Evolutionary conservation across 2,329 filamentous ascomycete genomes (phyloP).

Genomic region (Magnaporthales sp.): DNA sequence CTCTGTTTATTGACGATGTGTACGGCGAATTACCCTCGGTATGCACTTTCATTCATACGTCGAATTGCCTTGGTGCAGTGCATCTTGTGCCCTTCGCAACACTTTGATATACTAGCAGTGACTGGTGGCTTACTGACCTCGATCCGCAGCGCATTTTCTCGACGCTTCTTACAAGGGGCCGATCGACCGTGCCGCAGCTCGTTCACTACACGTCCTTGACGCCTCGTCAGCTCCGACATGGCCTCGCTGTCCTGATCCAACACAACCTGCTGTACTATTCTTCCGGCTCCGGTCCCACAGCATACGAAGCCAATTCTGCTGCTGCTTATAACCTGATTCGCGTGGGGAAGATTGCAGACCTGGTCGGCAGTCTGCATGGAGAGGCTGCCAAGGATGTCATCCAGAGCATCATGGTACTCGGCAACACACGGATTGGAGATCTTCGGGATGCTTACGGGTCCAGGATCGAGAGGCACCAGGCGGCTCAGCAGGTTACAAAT

Average conservation of each 20-base stretch:
- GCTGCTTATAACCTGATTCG: conserved; percentile 77
- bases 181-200: conserved; percentile 63
- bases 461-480: conserved; percentile 19
- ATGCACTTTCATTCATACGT: conserved; percentile 26
- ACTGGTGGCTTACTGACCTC: neutral
- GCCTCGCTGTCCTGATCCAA: conserved; percentile 76
- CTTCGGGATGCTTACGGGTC: conserved; percentile 53
- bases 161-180: conserved; percentile 68
- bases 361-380: conserved; percentile 67
- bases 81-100: neutral
- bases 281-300: conserved; percentile 28
- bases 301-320: conserved; percentile 76
- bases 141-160: conserved; percentile 68
- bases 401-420: conserved; percentile 65
- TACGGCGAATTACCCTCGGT: conserved; percentile 91
- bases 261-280: conserved; percentile 77
- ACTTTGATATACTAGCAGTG: conserved; percentile 8
- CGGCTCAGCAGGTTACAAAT: neutral
- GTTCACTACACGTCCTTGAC: conserved; percentile 64
- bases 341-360: conserved; percentile 69
- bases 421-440: conserved; percentile 66
- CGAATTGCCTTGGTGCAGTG: conserved; percentile 1
- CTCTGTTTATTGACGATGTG: conserved; percentile 78
- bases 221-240: conserved; percentile 69
- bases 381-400: conserved; percentile 65